A percentile compares a stretch with the other conserved stretches of the same genome.
These are phyloP conservation scores for Cadophora gregata DNA, from an alignment of 2,329 filamentous ascomycete species.

Conservation along the genomic window DNA sequence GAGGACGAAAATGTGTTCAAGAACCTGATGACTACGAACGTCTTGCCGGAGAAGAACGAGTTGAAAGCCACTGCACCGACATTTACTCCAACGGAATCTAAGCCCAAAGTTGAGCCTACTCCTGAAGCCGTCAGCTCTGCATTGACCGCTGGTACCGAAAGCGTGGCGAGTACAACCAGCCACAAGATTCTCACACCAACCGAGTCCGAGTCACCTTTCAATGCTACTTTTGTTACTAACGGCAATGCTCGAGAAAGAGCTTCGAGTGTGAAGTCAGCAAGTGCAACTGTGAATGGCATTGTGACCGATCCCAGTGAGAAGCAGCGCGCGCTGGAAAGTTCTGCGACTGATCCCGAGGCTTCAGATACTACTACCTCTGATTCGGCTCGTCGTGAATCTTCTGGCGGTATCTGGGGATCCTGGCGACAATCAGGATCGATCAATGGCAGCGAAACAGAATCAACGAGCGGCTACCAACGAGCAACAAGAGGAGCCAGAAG, in stretches of 20 bases:
- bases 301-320: slow-evolving; percentile 35
- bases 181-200: slow-evolving; percentile 22
- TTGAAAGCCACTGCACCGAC: slow-evolving; percentile 53
- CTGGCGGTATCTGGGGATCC: slow-evolving; percentile 70
- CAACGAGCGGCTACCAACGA: slow-evolving; percentile 66
- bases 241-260: slow-evolving; percentile 22
- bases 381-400: slow-evolving; percentile 51
- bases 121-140: slow-evolving; percentile 25
- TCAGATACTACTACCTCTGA: slow-evolving; percentile 30
- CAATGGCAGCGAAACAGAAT: slow-evolving; percentile 42
- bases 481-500: slow-evolving; percentile 68
- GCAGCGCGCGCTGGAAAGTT: slow-evolving; percentile 21
- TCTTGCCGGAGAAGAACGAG: slow-evolving; percentile 61
- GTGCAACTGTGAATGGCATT: slow-evolving; percentile 25
- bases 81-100: slow-evolving; percentile 42
- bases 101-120: slow-evolving; percentile 33
- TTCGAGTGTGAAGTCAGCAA: slow-evolving; percentile 31
- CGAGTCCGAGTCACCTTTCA: slow-evolving; percentile 33
- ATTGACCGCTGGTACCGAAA: slow-evolving; percentile 21
- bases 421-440: slow-evolving; percentile 64
- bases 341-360: slow-evolving; percentile 24
- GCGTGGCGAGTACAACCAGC: slow-evolving; percentile 24
- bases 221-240: slow-evolving; percentile 27
- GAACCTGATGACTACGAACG: slow-evolving; percentile 68
- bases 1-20: slow-evolving; percentile 86